Percentiles rank a stretch among this genome's conserved stretches.
Conservation (phyloP, 163 green algal genomes). For the Scenedesmus sp. region DNA sequence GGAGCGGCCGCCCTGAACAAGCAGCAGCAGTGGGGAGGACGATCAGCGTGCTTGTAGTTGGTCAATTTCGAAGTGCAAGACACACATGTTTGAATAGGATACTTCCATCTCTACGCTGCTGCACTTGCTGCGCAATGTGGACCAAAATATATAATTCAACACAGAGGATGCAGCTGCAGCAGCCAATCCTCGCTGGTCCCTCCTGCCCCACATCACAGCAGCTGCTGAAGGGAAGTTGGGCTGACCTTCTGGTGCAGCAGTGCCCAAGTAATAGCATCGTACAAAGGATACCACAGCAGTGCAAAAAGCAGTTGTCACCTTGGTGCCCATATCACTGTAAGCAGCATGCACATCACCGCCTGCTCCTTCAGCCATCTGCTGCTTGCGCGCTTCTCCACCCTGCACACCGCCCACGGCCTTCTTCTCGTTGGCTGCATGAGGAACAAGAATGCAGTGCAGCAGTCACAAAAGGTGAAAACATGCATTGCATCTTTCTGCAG, state of each 20-base stretch:
- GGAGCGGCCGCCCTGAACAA: neutral
- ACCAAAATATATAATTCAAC: too few relatives aligned
- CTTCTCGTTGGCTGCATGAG: constrained; percentile 29
- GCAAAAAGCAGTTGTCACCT: constrained; percentile 14
- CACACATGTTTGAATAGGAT: too few relatives aligned
- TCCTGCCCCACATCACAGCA: too few relatives aligned
- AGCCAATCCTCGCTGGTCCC: too few relatives aligned
- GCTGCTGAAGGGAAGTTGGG: too few relatives aligned
- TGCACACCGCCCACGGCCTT: constrained; percentile 31
- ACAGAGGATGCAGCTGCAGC: too few relatives aligned
- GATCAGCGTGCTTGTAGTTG: neutral
- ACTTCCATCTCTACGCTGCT: too few relatives aligned
- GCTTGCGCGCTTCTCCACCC: constrained; percentile 45
- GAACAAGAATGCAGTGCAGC: neutral
- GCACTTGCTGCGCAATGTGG: too few relatives aligned
- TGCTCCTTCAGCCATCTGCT: constrained; percentile 43
- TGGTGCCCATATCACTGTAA: constrained; percentile 52
- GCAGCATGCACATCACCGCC: constrained; percentile 11
- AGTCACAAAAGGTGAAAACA: neutral
- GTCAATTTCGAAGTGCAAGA: neutral
- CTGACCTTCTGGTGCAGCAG: too few relatives aligned
- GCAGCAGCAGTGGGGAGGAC: neutral
- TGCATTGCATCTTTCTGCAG: neutral
- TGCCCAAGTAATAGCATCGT: too few relatives aligned
- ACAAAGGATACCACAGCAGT: neutral